A percentile compares a stretch with the other conserved stretches of the same genome.
phyloP scores from a whole-genome alignment of 306 rosid genomes.

The Gastrolobium bilobum region DNA sequence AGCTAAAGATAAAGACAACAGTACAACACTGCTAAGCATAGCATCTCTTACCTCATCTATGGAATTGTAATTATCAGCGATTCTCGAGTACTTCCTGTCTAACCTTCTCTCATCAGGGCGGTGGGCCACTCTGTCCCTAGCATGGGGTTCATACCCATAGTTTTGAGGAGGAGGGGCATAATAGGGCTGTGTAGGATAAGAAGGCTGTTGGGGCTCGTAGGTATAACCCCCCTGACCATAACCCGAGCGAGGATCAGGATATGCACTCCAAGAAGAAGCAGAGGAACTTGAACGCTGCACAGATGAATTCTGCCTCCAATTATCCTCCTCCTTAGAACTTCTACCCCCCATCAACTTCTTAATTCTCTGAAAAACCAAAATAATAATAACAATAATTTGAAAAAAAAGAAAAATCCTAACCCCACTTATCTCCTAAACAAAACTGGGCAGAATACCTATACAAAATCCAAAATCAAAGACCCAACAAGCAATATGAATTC shows the following conservation, averaged over 20 bases:
- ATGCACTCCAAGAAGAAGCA: constrained; percentile 51
- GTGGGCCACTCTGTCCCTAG: constrained; percentile 40
- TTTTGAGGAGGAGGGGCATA: constrained; percentile 51
- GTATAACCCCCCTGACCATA: constrained; percentile 59
- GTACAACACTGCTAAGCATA: constrained; percentile 11
- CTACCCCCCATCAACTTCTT: constrained; percentile 78
- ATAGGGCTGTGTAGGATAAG: constrained; percentile 56
- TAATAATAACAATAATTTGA: not conserved
- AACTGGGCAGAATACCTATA: constrained; percentile 41
- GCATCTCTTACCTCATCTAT: constrained; percentile 71
- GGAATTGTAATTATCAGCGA: constrained; percentile 78
- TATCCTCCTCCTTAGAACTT: constrained; percentile 69
- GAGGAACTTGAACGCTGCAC: constrained; percentile 52
- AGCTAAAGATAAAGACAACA: constrained; percentile 8
- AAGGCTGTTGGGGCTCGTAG: constrained; percentile 60
- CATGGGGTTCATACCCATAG: constrained; percentile 50
- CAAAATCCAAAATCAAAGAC: constrained; percentile 37
- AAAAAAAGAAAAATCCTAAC: not conserved
- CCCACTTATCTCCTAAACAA: constrained; percentile 42
- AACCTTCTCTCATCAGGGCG: constrained; percentile 49
- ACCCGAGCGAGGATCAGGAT: constrained; percentile 53
- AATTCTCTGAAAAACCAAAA: constrained; percentile 47
- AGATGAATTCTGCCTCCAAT: constrained; percentile 59
- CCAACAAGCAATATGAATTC: not conserved
- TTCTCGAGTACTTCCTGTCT: constrained; percentile 86